phyloP scores from a whole-genome alignment of 257 asterid genomes.

The Salvia rosmarinus region DNA sequence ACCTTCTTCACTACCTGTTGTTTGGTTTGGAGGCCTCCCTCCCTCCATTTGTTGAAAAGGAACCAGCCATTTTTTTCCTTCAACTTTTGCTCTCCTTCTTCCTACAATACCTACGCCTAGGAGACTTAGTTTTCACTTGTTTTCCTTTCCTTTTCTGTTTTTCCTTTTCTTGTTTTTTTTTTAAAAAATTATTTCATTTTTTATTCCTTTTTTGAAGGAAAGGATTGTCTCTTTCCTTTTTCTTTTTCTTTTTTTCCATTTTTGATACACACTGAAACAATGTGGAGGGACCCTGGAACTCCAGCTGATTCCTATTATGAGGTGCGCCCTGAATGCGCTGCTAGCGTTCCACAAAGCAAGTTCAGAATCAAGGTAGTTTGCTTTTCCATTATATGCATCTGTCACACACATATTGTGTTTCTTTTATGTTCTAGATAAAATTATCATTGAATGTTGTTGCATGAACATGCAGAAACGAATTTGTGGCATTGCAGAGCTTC shows the following conservation, averaged over 20 bases:
- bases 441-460: too few species aligned
- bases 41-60: slow-evolving; percentile 6
- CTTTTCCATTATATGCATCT: too few species aligned
- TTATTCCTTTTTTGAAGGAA: not conserved
- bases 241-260: not conserved
- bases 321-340: slow-evolving; percentile 82
- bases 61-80: slow-evolving; percentile 37
- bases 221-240: not conserved
- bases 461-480: too few species aligned
- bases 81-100: not conserved
- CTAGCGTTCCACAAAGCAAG: slow-evolving; percentile 79
- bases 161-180: not conserved
- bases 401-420: too few species aligned
- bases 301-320: slow-evolving; percentile 79
- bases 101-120: not conserved
- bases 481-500: too few species aligned
- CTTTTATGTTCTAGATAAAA: too few species aligned
- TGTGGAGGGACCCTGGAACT: slow-evolving; percentile 87
- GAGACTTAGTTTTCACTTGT: too few species aligned
- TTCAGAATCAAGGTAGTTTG: slow-evolving; percentile 76
- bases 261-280: slow-evolving; percentile 20
- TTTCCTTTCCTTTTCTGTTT: too few species aligned
- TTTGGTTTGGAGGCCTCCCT: not conserved
- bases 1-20: slow-evolving; percentile 17
- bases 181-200: too few species aligned